Base-by-base conservation (phyloP, 176 grass and related monocot species). In the Carex myosuroides region DNA sequence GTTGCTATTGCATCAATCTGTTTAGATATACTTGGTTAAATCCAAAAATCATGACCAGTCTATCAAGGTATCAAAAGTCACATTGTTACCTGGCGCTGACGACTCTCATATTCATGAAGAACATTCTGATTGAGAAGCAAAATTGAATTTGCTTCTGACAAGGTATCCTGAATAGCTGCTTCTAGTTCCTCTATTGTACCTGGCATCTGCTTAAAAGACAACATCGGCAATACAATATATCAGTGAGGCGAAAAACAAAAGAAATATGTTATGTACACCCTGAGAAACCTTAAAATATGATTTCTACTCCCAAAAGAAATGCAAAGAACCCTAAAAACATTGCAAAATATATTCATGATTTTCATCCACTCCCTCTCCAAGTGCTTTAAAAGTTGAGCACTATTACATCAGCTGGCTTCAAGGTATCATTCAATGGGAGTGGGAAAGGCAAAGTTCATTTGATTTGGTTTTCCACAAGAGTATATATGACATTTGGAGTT, bases 131-230 rank as follows among this genome's bases (percentile, higher is more conserved):
- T 98, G 76, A 98, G 89, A 90, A 93, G 94, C 41, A 98, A 60
- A 92, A 98, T 95, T 48, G 91, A 94, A 87, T 94, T 98, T 65
- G 95, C 95, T 90, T 98, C 95, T 2, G 86, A 90, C 79, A 93
- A 89, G 84, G 85, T 93, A 75, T 98, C 92, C 55, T 98, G 91
- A 86, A 98, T 95, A 66, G 89, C 88, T 71, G 83, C 64, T 88
- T 98, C 89, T 84, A 98, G 64, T 46, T 93, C 91, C 79, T 98
- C 95, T 71, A 95, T 42, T 0, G 92, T 98, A 44, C 18, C 8
- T 44, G 95, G 89, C 92, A 98, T 93, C 95, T 98, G 85, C 41
- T 84, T 83, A 83, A 12, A 89, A 85, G 66, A 77, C 16, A 41
- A 46, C 56, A 60, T 55, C 79, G 72, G 46, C n/a, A 87, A 3